Evolutionary conservation across 208 protist genomes (phyloP).

Genomic region (Vickermania ingenoplastis): DNA sequence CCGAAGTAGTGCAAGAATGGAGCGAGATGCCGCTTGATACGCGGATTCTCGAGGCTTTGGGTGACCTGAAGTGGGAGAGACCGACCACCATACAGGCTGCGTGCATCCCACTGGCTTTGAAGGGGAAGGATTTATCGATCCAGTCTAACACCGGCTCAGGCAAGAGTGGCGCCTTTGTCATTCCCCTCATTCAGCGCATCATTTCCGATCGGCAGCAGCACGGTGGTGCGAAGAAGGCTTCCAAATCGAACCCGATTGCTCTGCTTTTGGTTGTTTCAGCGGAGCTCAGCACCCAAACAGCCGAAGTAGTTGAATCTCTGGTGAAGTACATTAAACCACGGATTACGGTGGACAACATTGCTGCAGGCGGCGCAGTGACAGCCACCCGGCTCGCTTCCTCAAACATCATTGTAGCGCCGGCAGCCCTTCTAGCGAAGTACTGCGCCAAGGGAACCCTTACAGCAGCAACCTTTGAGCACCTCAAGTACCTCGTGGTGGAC

Average conservation of each 20-base stretch:
- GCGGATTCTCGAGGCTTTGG: constrained; percentile 73
- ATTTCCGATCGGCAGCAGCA: constrained; percentile 66
- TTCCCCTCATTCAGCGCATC: constrained; percentile 80
- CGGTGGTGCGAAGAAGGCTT: constrained; percentile 15
- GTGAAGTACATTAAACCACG: constrained; percentile 74
- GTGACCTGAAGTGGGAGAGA: constrained; percentile 62
- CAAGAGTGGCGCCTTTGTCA: constrained; percentile 86
- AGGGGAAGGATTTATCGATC: constrained; percentile 84
- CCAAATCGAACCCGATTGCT: constrained; percentile 53
- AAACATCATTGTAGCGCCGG: constrained; percentile 79
- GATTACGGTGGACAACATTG: constrained; percentile 78
- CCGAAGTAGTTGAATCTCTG: constrained; percentile 54
- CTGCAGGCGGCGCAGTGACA: constrained; percentile 41
- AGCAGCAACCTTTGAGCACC: constrained; percentile 35
- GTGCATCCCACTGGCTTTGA: constrained; percentile 89
- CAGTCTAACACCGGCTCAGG: constrained; percentile 83
- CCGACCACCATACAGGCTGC: constrained; percentile 93
- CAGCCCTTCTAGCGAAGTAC: constrained; percentile 65
- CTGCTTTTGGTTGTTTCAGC: constrained; percentile 94
- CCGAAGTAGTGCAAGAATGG: constrained; percentile 39
- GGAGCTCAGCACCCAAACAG: constrained; percentile 94
- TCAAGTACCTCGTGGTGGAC: constrained; percentile 90
- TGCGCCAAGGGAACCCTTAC: constrained; percentile 46
- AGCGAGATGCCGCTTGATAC: constrained; percentile 66
- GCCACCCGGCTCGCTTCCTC: constrained; percentile 48